phyloP scores from a whole-genome alignment of 345 rosid genomes.

The Rhodamnia rubescens region DNA sequence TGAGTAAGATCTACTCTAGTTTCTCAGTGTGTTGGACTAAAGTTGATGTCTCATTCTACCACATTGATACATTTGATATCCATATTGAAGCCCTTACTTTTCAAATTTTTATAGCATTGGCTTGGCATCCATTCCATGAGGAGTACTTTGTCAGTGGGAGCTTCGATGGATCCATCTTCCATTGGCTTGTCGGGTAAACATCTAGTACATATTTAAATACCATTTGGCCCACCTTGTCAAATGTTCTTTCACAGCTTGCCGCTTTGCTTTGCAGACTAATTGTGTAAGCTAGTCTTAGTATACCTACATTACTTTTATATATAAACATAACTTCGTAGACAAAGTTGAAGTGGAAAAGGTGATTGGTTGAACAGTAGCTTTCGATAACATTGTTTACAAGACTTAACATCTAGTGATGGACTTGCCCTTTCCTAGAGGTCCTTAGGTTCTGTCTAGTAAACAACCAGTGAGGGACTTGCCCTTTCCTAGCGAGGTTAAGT shows the following conservation, averaged over 20 bases:
- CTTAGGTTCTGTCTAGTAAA: neutral
- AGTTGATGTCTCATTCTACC: neutral
- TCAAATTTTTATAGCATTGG: conserved; percentile 50
- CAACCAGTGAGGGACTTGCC: neutral
- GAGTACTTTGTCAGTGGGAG: conserved; percentile 98
- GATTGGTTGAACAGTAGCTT: neutral
- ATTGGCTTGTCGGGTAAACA: conserved; percentile 90
- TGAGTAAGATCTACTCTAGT: neutral
- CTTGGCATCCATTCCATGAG: conserved; percentile 99
- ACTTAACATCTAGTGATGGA: neutral
- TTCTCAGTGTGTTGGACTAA: neutral
- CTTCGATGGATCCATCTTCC: conserved; percentile 83
- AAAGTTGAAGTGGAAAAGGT: neutral
- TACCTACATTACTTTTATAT: neutral
- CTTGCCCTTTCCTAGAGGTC: neutral
- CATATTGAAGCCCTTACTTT: neutral
- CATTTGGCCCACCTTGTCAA: neutral
- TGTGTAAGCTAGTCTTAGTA: neutral
- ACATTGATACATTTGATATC: neutral
- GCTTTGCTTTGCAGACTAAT: neutral
- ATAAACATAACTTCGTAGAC: neutral
- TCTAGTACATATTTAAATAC: neutral
- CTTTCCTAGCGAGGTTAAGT: neutral
- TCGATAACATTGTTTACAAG: neutral
- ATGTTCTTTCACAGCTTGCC: neutral